Evolutionary conservation across 495 filamentous ascomycete genomes (phyloP).

Genomic region (Coniosporium apollinis): DNA sequence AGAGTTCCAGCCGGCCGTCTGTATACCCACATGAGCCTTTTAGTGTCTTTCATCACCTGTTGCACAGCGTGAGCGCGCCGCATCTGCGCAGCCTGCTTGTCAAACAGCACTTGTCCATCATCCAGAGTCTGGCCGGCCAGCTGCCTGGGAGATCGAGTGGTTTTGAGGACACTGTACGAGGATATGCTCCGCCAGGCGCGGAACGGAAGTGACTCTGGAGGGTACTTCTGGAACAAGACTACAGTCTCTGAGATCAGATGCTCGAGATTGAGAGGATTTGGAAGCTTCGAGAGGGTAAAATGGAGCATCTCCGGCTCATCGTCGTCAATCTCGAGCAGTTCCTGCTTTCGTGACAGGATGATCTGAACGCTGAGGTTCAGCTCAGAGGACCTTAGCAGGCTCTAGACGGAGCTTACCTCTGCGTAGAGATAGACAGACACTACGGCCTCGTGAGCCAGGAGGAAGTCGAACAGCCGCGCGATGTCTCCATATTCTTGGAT

Average conservation of each 20-base stretch:
- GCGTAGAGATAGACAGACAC: constrained; percentile 86
- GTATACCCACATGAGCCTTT: constrained; percentile 40
- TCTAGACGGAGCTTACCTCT: constrained; percentile 18
- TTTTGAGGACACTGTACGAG: constrained; percentile 65
- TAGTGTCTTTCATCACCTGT: constrained; percentile 38
- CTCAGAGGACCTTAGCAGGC: background rate
- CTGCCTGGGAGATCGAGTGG: constrained; percentile 35
- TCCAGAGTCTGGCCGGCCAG: constrained; percentile 31
- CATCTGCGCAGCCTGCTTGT: constrained; percentile 50
- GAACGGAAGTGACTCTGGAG: constrained; percentile 51
- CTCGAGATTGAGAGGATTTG: constrained; percentile 70
- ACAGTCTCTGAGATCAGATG: constrained; percentile 48
- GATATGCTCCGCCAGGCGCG: constrained; percentile 56
- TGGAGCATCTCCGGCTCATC: constrained; percentile 94
- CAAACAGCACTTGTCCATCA: constrained; percentile 47
- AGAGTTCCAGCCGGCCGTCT: constrained; percentile 37
- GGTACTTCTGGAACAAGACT: constrained; percentile 42
- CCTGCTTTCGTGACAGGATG: constrained; percentile 57
- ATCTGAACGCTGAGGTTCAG: constrained; percentile 30
- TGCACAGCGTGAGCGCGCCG: constrained; percentile 25
- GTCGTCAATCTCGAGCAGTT: constrained; percentile 61
- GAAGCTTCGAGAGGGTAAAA: constrained; percentile 72
- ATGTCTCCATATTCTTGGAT: constrained; percentile 80
- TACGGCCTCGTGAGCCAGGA: constrained; percentile 69
- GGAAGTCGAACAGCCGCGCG: constrained; percentile 75